Base-by-base conservation (phyloP, 176 grass and related monocot species). In the Eleusine coracana region DNA sequence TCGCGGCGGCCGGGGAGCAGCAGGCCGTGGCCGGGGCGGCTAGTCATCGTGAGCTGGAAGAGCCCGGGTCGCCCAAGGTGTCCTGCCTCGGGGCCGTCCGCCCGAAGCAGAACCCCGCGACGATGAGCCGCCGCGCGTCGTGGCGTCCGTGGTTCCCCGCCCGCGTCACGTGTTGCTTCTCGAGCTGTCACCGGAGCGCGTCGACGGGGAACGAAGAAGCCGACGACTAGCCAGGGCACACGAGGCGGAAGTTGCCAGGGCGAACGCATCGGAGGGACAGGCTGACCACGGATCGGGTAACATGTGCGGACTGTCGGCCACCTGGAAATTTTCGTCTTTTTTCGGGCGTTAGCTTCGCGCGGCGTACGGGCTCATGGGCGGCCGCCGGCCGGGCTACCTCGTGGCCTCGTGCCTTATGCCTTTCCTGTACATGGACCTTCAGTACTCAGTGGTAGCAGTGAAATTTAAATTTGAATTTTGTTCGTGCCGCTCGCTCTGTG, bases 31-130 rank as follows among this genome's bases (percentile, higher is more conserved):
- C 58, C n/a, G 60, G 28, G 2, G 58, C 4, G 17, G 69, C 5
- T 1, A 6, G 52, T 6, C 18, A 21, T 0, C 40, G 2, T 20
- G 12, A 2, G 5, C 17, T n/a, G 61, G 20, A 14, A 13, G 85
- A 87, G 85, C 85, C 85, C 5, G 38, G 39, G 38, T 87, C 85
- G 51, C 85, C 85, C 77, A 76, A 81, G 85, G 85, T 86, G 77
- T 86, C 85, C 48, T 86, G 85, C 49, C 77, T 86, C 60, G 85
- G 78, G 0, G 85, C 39, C 62, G 85, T 87, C 61, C 71, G 61
- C 50, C 48, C 78, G 49, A 49, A 68, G 78, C 42, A 48, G 45
- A 69, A 3, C 9, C 14, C 20, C 31, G 55, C 29, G 0, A 12
- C 16, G 27, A 23, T 29, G 12, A 10, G 76, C 9, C 3, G 70